Evolutionary conservation across 495 filamentous ascomycete genomes (phyloP), one percentile per base, ranked within the genome.

Genomic region (Bombardia bombarda): DNA sequence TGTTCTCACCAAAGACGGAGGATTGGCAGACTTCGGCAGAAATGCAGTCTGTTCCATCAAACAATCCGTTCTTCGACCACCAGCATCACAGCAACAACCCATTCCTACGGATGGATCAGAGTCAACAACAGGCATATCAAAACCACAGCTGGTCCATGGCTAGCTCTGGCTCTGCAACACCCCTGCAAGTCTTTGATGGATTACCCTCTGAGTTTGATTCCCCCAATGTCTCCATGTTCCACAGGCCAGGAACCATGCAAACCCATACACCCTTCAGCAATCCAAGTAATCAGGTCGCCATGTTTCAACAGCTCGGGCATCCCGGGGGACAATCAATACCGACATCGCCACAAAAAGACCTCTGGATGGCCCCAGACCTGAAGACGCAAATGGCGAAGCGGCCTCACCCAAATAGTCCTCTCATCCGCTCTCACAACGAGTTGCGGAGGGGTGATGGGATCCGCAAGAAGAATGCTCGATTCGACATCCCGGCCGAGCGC

Each of bases 381-480:
- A 78, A 79, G 57, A 65, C 70, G 55, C 74, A 73, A 37, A 75
- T 80, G 0, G 71, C 79, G 4, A 90, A 84, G 68, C 78, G 86
- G 53, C 78, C 79, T 62, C 71, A 78, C 36, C 74, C 75, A 30
- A 68, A 72, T 56, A 90, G 82, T 58, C 86, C 88, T 4, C 64
- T 74, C 40, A 87, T 83, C 59, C 77, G 85, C 40, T 83, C 87
- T 32, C 84, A 84, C 65, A 87, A 88, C 43, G 84, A 90, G 39
- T 72, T 90, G 60, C 63, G 78, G 35, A 77, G 89, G 51, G 81
- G 89, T 51, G 90, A 94, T 57, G 92, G 92, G 37, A 94, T 97
- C 66, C 81, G 93, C 51, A 99, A 99, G 82, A 97, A 96, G 83
- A 99, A 99, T 55, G 90, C 90, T 52, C 83, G 93, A 35, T 95